Evolutionary conservation across 2,329 filamentous ascomycete species (phyloP).

Genomic region (Scolecobasidium constrictum): DNA sequence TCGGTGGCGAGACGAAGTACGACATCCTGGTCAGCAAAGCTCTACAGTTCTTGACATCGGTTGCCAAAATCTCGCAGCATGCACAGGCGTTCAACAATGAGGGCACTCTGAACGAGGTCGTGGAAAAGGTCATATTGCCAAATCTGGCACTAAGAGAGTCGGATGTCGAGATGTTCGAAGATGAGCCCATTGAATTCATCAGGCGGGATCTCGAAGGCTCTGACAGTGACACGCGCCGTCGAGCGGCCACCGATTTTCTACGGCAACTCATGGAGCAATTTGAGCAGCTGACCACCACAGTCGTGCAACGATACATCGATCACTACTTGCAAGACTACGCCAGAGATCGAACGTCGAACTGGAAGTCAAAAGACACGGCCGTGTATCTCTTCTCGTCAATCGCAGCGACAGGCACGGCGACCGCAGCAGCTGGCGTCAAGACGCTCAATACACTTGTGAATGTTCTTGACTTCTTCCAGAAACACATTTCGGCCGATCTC

Average conservation of each 20-base stretch:
- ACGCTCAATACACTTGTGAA: slow-evolving; percentile 76
- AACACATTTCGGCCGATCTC: slow-evolving; percentile 81
- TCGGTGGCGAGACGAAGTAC: slow-evolving; percentile 82
- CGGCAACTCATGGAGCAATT: slow-evolving; percentile 83
- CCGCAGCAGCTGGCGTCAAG: slow-evolving; percentile 79
- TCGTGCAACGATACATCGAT: slow-evolving; percentile 79
- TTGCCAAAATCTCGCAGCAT: slow-evolving; percentile 68
- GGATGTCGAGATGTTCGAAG: slow-evolving; percentile 91
- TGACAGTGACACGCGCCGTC: slow-evolving; percentile 82
- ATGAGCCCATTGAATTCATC: slow-evolving; percentile 98
- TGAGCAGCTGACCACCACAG: slow-evolving; percentile 69
- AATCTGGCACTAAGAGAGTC: slow-evolving; percentile 88
- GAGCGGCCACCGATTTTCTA: slow-evolving; percentile 91
- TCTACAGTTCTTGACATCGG: slow-evolving; percentile 84
- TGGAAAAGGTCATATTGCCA: slow-evolving; percentile 90
- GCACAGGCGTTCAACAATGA: slow-evolving; percentile 78
- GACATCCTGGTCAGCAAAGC: slow-evolving; percentile 91
- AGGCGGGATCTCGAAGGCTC: slow-evolving; percentile 89
- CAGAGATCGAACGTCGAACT: slow-evolving; percentile 58
- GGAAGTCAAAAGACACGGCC: slow-evolving; percentile 98
- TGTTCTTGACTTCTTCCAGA: slow-evolving; percentile 90
- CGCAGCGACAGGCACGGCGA: slow-evolving; percentile 81
- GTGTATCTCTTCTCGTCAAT: slow-evolving; percentile 93
- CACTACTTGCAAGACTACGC: slow-evolving; percentile 70
- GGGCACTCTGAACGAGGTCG: slow-evolving; percentile 69